Evolutionary conservation across 1,139 yeast species (phyloP), one percentile per base, ranked within the genome.

Genomic region (Diutina siamensis): DNA sequence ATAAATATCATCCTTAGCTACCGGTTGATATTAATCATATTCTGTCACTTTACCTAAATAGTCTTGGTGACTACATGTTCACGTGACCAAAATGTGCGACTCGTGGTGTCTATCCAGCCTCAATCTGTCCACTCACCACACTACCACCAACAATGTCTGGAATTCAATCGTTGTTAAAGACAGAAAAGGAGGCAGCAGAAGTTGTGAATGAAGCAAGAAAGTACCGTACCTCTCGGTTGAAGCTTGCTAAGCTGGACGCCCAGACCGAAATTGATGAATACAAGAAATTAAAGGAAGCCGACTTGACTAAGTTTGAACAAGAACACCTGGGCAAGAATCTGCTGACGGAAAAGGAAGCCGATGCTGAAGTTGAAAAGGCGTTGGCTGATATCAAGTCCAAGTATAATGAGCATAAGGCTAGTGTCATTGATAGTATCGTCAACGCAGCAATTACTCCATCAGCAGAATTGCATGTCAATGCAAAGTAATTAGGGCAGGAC

Each of bases 121-220:
- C n/a, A n/a, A n/a, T 31, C 15, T 9, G 5, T 12, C 18, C 28
- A 4, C 7, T n/a, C 5, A n/a, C 28, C 9, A 13, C 17, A 22
- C 15, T 27, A 5, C 9, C 9, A 10, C 9, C 5, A 25, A 5
- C 5, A 25, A 38, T 38, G 42, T 38, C 42, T 5, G 42, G 42
- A 7, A 38, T 38, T 25, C 42, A 38, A 25, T 38, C 42, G 20
- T 38, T 38, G 32, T 38, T 38, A 25, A 42, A 82, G 72, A 95
- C 97, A 48, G 98, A 92, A 70, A 87, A 85, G 68, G 94, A 87
- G 58, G 98, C 98, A 20, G 97, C 94, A 55, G 94, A 83, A 58
- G 85, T 89, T 53, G 97, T 92, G 53, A 78, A 88, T 56, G 83
- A 83, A 61, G 96, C 98, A 34, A 84, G 95, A 71, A 72, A 78